These are phyloP conservation scores for Trichocladium uniseriatum DNA, from an alignment of 495 filamentous ascomycete genomes.

Conservation along the genomic window DNA sequence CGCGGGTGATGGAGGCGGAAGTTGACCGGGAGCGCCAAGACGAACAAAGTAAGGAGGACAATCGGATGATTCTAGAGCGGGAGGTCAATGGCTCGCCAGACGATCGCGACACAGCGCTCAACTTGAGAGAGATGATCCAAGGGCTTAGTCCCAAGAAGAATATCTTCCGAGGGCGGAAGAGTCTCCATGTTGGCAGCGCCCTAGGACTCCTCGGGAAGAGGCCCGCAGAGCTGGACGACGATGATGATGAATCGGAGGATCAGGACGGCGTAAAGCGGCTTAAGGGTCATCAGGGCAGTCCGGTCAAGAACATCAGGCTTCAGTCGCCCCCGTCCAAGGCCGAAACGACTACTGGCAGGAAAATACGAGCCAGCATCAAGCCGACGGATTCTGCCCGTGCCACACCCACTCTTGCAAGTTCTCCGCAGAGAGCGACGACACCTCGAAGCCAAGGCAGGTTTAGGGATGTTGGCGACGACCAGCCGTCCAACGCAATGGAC, in stretches of 20 bases:
- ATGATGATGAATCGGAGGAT: conserved; percentile 55
- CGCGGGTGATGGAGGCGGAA: conserved; percentile 56
- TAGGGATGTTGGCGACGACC: conserved; percentile 35
- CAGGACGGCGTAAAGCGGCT: conserved; percentile 58
- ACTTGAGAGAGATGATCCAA: conserved; percentile 66
- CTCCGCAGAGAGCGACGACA: conserved; percentile 43
- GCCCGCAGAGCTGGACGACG: conserved; percentile 52
- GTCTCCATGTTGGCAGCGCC: conserved; percentile 65
- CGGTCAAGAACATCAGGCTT: conserved; percentile 65
- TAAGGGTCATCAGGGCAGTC: conserved; percentile 62
- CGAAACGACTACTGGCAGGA: conserved; percentile 51
- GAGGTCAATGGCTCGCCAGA: conserved; percentile 39
- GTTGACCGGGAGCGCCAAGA: conserved; percentile 57
- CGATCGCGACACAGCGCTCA: conserved; percentile 52
- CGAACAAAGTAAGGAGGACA: conserved; percentile 54
- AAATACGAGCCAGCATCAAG: conserved; percentile 41
- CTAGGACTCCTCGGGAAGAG: conserved; percentile 67
- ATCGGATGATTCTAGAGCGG: conserved; percentile 43
- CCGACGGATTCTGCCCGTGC: conserved; percentile 19
- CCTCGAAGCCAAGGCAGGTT: conserved; percentile 44
- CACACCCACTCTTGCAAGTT: conserved; percentile 36
- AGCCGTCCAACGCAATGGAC: conserved; percentile 36
- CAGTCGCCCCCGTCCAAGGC: conserved; percentile 56
- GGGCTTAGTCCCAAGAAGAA: conserved; percentile 70
- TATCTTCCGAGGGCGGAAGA: conserved; percentile 59